Base-by-base conservation (phyloP, 768 basidiomycete genomes). In the Asterophora lycoperdoides region DNA sequence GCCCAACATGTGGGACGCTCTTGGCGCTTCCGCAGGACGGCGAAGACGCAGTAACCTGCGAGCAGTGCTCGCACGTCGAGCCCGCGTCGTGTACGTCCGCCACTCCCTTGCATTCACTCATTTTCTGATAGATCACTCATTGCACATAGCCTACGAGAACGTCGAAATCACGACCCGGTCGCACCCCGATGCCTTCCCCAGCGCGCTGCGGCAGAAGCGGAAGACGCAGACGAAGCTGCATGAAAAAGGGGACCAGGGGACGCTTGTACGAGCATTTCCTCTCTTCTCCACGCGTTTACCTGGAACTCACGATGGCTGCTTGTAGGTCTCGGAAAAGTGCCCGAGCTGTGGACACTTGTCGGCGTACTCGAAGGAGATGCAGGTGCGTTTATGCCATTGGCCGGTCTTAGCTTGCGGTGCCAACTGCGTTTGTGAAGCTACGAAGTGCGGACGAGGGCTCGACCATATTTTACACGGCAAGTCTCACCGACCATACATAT, bases 361-460 rank as follows among this genome's bases (percentile, higher is more conserved):
- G 55, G 86, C 93, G 29, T 92, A 83, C 59, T 92, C 91, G 54
- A 88, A 91, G 68, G 89, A 93, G 65, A 81, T 85, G 68, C 91
- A 94, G 78, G 86, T 88, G 53, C 41, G 78, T 63, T 4, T 6
- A 35, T 14, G 29, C 15, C 40, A 14, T 32, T 4, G 26, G 14
- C 4, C 28, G 5, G 34, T 15, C 30, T 44, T 17, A 17, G 6
- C 35, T 9, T 37, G 36, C 35, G 30, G 51, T 44, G 2, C 14
- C 38, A 14, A 44, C 51, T 30, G 26, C 38, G 13, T 18, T 32
- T 35, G 28, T 18, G 34, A 63, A 90, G 88, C 71, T 89, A 64
- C 81, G 93, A 42, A 89, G 90, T 56, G 93, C 91, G 33, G 93
- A 95, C 67, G 93, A 95, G 74, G 93, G 93, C 3, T 89, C 90